Evolutionary conservation across 768 basidiomycete species (phyloP).

Genomic region (Rhizopogon sp.): DNA sequence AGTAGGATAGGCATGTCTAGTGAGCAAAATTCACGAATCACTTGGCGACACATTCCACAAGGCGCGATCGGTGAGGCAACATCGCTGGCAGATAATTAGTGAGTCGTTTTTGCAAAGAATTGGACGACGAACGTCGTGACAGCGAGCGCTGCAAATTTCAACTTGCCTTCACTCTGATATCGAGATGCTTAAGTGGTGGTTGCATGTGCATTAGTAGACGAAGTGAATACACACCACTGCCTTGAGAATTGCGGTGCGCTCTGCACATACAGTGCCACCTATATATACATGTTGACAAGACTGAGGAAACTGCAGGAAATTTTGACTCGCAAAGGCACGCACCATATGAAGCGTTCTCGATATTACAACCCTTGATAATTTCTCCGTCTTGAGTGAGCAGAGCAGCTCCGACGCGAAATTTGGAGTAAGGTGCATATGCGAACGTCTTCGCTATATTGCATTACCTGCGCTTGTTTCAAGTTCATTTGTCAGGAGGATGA

Average conservation of each 20-base stretch:
- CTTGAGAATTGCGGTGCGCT: conserved; percentile 93
- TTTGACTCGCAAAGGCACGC: conserved; percentile 10
- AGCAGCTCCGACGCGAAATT: conserved; percentile 91
- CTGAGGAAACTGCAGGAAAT: not conserved
- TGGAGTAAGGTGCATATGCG: conserved; percentile 82
- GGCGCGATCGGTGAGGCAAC: conserved; percentile 67
- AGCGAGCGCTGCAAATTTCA: conserved; percentile 68
- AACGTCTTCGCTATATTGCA: conserved; percentile 53
- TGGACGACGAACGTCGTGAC: conserved; percentile 62
- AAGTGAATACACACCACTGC: conserved; percentile 61
- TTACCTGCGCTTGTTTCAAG: conserved; percentile 4
- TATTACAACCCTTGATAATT: conserved; percentile 82
- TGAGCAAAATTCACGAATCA: conserved; percentile 82
- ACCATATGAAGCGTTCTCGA: conserved; percentile 96
- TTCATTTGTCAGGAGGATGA: not conserved
- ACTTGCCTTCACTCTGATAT: conserved; percentile 71
- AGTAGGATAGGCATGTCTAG: conserved; percentile 69
- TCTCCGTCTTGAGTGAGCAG: conserved; percentile 63
- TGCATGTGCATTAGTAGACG: not conserved
- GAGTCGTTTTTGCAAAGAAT: too few species aligned
- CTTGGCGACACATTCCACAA: conserved; percentile 92
- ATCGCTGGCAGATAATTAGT: conserved; percentile 43
- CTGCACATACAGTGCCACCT: conserved; percentile 93
- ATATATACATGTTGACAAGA: conserved; percentile 21
- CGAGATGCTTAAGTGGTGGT: not conserved